These are phyloP conservation scores for Corylus americana DNA, from an alignment of 306 rosid species.

Conservation along the genomic window DNA sequence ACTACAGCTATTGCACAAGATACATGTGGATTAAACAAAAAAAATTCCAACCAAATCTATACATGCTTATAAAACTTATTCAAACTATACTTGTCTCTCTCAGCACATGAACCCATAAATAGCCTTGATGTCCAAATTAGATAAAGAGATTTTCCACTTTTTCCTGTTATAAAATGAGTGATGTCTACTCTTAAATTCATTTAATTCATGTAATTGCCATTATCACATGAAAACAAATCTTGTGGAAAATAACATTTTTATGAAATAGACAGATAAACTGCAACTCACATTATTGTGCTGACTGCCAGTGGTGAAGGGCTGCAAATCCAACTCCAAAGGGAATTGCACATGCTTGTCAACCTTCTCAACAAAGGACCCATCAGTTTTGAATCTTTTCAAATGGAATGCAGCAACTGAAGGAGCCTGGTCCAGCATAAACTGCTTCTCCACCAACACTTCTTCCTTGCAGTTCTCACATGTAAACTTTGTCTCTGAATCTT, in stretches of 20 bases:
- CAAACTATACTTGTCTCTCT: background rate
- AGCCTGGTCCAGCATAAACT: slow-evolving; percentile 59
- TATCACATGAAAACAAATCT: background rate
- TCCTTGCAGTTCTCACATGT: slow-evolving; percentile 71
- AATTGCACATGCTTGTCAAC: slow-evolving; percentile 75
- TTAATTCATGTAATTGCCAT: background rate
- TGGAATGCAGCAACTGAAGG: slow-evolving; percentile 83
- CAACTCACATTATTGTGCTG: slow-evolving; percentile 51
- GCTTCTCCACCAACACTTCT: slow-evolving; percentile 75
- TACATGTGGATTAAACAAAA: background rate
- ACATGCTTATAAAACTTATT: background rate
- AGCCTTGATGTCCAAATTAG: background rate
- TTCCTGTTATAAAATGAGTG: background rate
- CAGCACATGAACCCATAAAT: background rate
- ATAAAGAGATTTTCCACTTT: background rate
- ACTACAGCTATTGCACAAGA: background rate
- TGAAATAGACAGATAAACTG: background rate
- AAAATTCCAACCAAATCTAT: background rate
- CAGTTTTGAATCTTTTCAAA: slow-evolving; percentile 78
- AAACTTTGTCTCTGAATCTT: slow-evolving; percentile 51
- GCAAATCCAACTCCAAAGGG: slow-evolving; percentile 78
- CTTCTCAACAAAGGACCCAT: slow-evolving; percentile 62
- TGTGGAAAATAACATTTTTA: background rate
- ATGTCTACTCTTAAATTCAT: background rate
- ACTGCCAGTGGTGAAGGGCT: slow-evolving; percentile 50